Evolutionary conservation across 2,329 filamentous ascomycete genomes (phyloP).

Genomic region (Cercospora zeae-maydis): DNA sequence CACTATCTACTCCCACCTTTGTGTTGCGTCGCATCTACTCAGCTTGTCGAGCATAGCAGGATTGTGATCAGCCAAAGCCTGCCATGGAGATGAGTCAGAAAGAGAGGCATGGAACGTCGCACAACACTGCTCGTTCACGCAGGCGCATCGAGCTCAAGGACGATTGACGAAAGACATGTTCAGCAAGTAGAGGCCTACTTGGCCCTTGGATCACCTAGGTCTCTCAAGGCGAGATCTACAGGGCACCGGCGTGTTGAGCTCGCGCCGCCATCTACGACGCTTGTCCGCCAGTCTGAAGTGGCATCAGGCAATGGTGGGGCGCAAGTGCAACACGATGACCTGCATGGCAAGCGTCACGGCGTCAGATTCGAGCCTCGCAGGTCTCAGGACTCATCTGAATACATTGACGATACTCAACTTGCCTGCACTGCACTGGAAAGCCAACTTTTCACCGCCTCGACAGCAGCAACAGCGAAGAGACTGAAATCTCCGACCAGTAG

Average conservation of each 20-base stretch:
- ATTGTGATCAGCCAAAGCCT: background rate
- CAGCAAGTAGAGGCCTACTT: slow-evolving; percentile 42
- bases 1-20: background rate
- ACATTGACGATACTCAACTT: slow-evolving; percentile 45
- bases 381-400: slow-evolving; percentile 18
- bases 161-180: slow-evolving; percentile 43
- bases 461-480: slow-evolving; percentile 1
- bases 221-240: background rate
- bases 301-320: background rate
- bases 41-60: background rate
- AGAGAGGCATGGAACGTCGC: slow-evolving; percentile 15
- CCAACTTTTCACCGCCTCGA: slow-evolving; percentile 37
- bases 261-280: slow-evolving; percentile 28
- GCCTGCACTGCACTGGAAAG: slow-evolving; percentile 42
- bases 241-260: background rate
- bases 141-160: slow-evolving; percentile 41
- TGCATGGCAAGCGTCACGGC: background rate
- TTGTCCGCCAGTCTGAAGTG: background rate
- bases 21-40: background rate
- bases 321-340: background rate
- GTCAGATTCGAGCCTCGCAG: background rate
- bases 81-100: slow-evolving; percentile 7
- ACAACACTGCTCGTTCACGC: slow-evolving; percentile 44
- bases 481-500: background rate
- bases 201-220: background rate